Base-by-base conservation (phyloP, 2,329 filamentous ascomycete species). In the Arthrobotrys entomopaga region DNA sequence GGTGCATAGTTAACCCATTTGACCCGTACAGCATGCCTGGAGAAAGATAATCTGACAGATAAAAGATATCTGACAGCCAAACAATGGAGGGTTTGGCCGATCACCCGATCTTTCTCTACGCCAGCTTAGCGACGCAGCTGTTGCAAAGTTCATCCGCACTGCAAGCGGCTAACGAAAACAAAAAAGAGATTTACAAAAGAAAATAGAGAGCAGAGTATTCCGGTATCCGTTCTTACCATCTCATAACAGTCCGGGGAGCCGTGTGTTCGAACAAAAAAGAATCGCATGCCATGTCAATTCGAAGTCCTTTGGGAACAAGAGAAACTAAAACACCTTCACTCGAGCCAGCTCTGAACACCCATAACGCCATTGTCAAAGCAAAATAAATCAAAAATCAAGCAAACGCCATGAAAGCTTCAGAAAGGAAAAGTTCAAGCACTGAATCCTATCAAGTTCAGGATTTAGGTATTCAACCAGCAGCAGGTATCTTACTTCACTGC, bases 401-500 rank as follows among this genome's bases (percentile, higher is more conserved):
- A 34, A 34, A 34, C 29, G 5, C 29, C 29, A 34, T 34, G 29
- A 34, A 5, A 34, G 29, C 29, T 8, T 10, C 42, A 19, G n/a
- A 46, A 46, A 46, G 15, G 4, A 43, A 46, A 46, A 46, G 15
- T 10, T 19, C 42, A 46, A 46, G 13, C 13, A 46, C n/a, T 46
- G 6, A n/a, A n/a, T 34, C 29, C 29, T 6, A 34, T 10, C 6
- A 34, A 10, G 5, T 34, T 34, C 10, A 34, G 29, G 29, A 34
- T 34, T 34, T 8, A 10, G 29, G 29, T 34, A 34, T 7, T 34
- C 29, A 34, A 34, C 29, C 7, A 34, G 29, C 29, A 34, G 29
- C 29, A 34, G 6, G 10, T 34, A 34, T 8, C 6, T 34, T 34
- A 7, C 29, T 22, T 49, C 46, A 73, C n/a, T 65, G 69, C 69